Percentiles rank a stretch among this genome's conserved stretches.
These are phyloP conservation scores for Persicaria maculosa DNA, from an alignment of 148 eudicot genomes.

Conservation along the genomic window DNA sequence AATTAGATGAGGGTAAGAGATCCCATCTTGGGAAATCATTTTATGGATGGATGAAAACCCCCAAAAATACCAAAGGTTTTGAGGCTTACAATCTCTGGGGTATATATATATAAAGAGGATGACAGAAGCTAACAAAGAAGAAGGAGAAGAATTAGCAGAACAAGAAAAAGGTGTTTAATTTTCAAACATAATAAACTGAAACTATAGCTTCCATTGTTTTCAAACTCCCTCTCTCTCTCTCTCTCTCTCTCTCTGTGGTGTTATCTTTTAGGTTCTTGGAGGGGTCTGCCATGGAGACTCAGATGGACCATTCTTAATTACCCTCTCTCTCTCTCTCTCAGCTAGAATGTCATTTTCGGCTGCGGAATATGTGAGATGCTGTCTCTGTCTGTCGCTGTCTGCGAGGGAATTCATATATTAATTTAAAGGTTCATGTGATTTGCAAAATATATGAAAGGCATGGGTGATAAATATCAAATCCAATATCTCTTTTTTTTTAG, in stretches of 20 bases:
- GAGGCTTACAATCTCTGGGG: neutral
- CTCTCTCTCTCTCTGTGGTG: neutral
- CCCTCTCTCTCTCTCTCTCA: neutral
- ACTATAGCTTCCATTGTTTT: neutral
- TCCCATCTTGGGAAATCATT: conserved; percentile 9
- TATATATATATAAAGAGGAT: neutral
- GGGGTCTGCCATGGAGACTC: conserved; percentile 9
- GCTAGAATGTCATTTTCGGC: conserved; percentile 10
- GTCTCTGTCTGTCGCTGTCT: conserved; percentile 12
- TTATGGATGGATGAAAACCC: neutral
- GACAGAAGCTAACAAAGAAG: neutral
- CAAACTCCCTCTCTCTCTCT: neutral
- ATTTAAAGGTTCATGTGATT: neutral
- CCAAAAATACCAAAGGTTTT: neutral
- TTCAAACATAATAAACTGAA: neutral
- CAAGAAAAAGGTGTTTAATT: neutral
- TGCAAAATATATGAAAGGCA: neutral
- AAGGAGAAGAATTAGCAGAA: neutral
- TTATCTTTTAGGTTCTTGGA: neutral
- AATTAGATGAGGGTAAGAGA: conserved; percentile 1
- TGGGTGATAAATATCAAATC: conserved; percentile 5
- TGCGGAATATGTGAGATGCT: conserved; percentile 13
- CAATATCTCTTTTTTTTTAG: neutral
- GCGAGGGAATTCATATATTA: conserved; percentile 7
- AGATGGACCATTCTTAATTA: neutral